phyloP scores from a whole-genome alignment of 257 asterid species.

The Ligustrum vulgare region DNA sequence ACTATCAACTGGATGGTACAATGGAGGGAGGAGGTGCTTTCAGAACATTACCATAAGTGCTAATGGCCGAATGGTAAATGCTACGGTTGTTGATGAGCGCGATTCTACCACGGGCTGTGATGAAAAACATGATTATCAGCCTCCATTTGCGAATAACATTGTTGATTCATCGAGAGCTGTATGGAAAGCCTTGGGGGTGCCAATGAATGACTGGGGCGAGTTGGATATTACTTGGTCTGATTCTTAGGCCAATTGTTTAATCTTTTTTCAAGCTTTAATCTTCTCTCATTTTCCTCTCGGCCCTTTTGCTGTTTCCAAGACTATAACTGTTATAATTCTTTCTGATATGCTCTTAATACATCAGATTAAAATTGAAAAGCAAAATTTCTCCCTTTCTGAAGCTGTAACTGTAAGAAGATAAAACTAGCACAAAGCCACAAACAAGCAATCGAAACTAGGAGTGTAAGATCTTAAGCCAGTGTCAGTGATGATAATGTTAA shows the following conservation, averaged over 20 bases:
- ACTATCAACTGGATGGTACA: slow-evolving; percentile 29
- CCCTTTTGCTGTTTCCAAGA: background rate
- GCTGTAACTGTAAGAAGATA: background rate
- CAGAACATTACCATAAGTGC: slow-evolving; percentile 22
- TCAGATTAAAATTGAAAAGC: background rate
- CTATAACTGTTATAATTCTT: background rate
- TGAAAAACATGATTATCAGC: slow-evolving; percentile 25
- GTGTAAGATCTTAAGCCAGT: background rate
- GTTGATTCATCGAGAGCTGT: slow-evolving; percentile 42
- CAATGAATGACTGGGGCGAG: slow-evolving; percentile 18
- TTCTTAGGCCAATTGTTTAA: background rate
- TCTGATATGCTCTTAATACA: background rate
- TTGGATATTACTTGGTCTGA: slow-evolving; percentile 18
- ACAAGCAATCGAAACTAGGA: background rate
- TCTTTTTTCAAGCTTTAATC: background rate
- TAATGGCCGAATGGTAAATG: slow-evolving; percentile 22
- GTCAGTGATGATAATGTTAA: background rate
- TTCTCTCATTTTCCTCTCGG: background rate
- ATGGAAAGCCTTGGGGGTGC: slow-evolving; percentile 30
- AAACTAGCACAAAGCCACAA: background rate
- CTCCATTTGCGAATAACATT: slow-evolving; percentile 34
- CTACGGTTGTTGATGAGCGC: slow-evolving; percentile 39
- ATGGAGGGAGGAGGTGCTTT: slow-evolving; percentile 20
- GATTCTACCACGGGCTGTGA: slow-evolving; percentile 28
- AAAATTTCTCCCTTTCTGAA: background rate